Percentiles rank a stretch among this genome's conserved stretches.
Conservation (phyloP, 2,329 filamentous ascomycete species). For the Pseudocercospora vitis region DNA sequence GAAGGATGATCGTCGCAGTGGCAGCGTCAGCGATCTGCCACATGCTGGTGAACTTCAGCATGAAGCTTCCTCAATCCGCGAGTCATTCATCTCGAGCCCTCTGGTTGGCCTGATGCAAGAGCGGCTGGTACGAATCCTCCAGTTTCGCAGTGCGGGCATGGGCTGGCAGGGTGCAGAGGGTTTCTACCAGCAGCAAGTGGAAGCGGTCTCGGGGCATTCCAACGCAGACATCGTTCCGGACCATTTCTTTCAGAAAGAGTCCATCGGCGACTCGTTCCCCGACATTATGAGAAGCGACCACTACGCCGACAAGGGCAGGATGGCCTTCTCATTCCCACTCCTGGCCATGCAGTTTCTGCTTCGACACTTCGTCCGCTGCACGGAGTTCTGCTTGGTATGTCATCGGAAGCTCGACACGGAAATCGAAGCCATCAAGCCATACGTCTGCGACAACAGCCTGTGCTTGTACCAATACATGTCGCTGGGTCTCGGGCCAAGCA, state of each 20-base stretch:
- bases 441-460: conserved; percentile 70
- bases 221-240: conserved; percentile 36
- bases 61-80: conserved; percentile 44
- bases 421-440: conserved; percentile 70
- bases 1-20: conserved; percentile 24
- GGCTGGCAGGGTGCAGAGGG: conserved; percentile 69
- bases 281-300: conserved; percentile 54
- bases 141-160: conserved; percentile 56
- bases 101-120: conserved; percentile 67
- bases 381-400: conserved; percentile 84
- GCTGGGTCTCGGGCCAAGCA: conserved; percentile 78
- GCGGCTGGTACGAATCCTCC: conserved; percentile 63
- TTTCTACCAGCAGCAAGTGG: conserved; percentile 47
- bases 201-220: not conserved
- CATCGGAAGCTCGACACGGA: conserved; percentile 65
- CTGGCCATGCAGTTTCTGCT: conserved; percentile 72
- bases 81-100: conserved; percentile 70
- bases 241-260: conserved; percentile 40
- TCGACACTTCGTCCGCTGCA: conserved; percentile 75
- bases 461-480: conserved; percentile 88
- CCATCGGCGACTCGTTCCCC: conserved; percentile 42
- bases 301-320: conserved; percentile 32
- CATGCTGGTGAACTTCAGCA: conserved; percentile 32
- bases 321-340: conserved; percentile 53
- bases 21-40: conserved; percentile 16